Evolutionary conservation across 768 basidiomycete genomes (phyloP), one percentile per base, ranked within the genome.

Genomic region (Phanerodontia chrysosporium): DNA sequence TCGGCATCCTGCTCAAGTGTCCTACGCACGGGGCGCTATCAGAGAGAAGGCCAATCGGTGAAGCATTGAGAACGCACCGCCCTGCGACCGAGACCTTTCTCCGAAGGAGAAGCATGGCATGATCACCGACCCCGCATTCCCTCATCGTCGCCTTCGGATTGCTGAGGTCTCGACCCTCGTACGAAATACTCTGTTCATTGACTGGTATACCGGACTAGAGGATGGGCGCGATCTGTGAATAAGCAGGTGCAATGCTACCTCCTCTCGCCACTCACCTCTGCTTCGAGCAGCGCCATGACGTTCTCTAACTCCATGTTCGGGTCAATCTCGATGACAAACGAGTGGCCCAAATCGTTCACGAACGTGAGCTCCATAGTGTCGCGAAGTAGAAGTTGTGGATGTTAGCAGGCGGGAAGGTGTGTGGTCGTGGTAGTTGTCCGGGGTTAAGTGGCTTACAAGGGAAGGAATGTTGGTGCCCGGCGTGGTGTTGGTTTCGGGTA

Each of bases 241-340:
- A n/a, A n/a, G n/a, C n/a, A n/a, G n/a, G 9, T 51, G 12, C 45
- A 16, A 18, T 12, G 29, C n/a, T 6, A 30, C 22, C 27, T 9
- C 14, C 9, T 25, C 6, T 27, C 32, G n/a, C 25, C n/a, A 70
- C 86, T 71, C 70, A 94, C 96, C 84, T 98, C 95, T 0, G 89
- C 95, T 73, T 97, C 94, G n/a, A 97, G 79, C 55, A 98, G 78
- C 13, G 92, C 96, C 82, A 89, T 89, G 36, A 98, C 86, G 70
- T 95, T 90, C 77, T 92, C 90, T 28, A 98, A 82, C 71, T 92
- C 86, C 90, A 98, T 95, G 55, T 80, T 81, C 1, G 91, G 82
- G 74, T 95, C 92, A 64, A 97, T 92, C 69, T 98, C 95, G 52
- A 96, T 75, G 42, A 73, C 67, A 64, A 82, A 90, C 1, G 79